Evolutionary conservation across 208 protist species (phyloP).

Genomic region (Leishmania lainsoni): DNA sequence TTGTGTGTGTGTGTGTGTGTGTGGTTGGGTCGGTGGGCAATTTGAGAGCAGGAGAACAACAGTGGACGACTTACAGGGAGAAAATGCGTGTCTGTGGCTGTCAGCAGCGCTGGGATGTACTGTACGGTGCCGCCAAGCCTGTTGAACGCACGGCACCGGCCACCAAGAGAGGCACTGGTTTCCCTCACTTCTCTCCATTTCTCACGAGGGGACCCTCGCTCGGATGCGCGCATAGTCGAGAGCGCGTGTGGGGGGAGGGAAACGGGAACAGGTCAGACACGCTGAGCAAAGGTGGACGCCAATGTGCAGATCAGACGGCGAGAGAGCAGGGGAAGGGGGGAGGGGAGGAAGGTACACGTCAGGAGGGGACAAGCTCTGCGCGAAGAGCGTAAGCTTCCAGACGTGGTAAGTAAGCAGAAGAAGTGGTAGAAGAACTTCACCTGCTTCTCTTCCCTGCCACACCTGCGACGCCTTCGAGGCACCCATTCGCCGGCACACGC

Average conservation of each 20-base stretch:
- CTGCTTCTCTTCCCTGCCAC: neutral
- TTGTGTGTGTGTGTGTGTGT: neutral
- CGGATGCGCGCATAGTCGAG: too few relatives aligned
- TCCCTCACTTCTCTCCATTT: neutral
- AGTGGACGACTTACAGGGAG: too few relatives aligned
- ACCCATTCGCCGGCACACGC: neutral
- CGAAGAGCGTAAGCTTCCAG: neutral
- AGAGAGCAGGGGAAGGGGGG: neutral
- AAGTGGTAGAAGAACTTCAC: neutral
- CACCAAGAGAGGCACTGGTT: neutral
- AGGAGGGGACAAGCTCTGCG: neutral
- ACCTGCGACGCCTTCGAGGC: neutral
- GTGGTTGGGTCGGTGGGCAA: neutral
- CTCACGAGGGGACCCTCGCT: neutral
- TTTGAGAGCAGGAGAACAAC: too few relatives aligned
- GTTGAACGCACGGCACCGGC: neutral
- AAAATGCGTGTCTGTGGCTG: neutral
- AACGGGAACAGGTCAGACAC: neutral
- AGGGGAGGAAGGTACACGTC: neutral
- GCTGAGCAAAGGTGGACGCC: neutral
- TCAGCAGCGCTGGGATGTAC: neutral
- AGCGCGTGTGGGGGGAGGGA: neutral
- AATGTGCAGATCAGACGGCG: neutral
- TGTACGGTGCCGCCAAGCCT: neutral
- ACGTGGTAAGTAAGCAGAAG: neutral